Evolutionary conservation across 1,284 basidiomycete genomes (phyloP).

Genomic region (Microbotryum violaceum): DNA sequence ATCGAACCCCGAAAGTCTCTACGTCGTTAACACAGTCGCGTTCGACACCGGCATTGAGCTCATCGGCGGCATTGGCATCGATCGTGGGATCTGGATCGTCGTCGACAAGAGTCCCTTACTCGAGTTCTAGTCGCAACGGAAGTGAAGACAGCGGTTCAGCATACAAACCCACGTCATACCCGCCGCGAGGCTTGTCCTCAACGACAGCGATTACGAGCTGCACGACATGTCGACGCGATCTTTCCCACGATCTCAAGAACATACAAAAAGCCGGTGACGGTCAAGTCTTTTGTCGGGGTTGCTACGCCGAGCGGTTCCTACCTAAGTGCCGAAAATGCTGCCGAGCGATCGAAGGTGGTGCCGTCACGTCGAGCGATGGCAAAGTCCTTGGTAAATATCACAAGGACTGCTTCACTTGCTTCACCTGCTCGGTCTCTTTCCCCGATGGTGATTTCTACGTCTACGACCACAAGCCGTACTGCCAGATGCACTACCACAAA

Average conservation of each 20-base stretch:
- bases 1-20: neutral
- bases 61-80: neutral
- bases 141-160: neutral
- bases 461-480: slow-evolving; percentile 34
- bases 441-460: slow-evolving; percentile 37
- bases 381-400: slow-evolving; percentile 38
- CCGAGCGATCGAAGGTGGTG: slow-evolving; percentile 34
- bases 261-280: slow-evolving; percentile 13
- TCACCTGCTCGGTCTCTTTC: slow-evolving; percentile 32
- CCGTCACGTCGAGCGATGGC: slow-evolving; percentile 35
- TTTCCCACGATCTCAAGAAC: neutral
- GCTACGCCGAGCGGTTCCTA: slow-evolving; percentile 37
- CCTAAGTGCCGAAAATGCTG: slow-evolving; percentile 38
- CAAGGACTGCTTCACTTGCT: slow-evolving; percentile 34
- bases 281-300: slow-evolving; percentile 31
- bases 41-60: slow-evolving; percentile 9
- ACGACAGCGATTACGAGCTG: neutral
- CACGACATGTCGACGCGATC: slow-evolving; percentile 4
- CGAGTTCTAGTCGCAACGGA: neutral
- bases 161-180: neutral
- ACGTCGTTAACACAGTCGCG: slow-evolving; percentile 4
- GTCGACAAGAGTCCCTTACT: neutral
- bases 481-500: slow-evolving; percentile 35
- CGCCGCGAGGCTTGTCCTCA: neutral
- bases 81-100: neutral